A percentile compares a stretch with the other conserved stretches of the same genome.
Evolutionary conservation across 768 basidiomycete species (phyloP).

Genomic region (Cubamyces lactineus): DNA sequence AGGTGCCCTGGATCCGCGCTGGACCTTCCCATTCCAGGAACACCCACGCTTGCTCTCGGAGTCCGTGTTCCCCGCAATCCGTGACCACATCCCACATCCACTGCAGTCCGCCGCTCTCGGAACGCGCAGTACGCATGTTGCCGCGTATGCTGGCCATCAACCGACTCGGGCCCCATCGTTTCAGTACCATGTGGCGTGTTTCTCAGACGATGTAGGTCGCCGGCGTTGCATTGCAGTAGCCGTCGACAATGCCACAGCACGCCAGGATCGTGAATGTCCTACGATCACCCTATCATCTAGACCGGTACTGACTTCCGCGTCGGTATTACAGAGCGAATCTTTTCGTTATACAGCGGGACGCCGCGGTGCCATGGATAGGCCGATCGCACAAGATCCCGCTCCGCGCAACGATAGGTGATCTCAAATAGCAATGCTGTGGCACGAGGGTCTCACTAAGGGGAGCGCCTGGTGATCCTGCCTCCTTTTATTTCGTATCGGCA

Average conservation of each 20-base stretch:
- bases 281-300: no score
- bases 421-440: conserved; percentile 1
- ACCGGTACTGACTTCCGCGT: no score
- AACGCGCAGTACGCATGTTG: background rate
- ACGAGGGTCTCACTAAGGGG: conserved; percentile 1
- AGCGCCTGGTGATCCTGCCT: background rate
- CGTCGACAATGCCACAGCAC: no score
- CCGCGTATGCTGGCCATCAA: no score
- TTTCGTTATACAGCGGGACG: background rate
- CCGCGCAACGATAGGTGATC: background rate
- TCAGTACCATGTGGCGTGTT: background rate
- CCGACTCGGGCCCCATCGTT: no score
- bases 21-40: background rate
- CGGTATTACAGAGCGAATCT: no score
- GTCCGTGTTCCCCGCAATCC: background rate
- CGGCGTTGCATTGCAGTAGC: no score
- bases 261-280: no score
- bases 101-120: no score
- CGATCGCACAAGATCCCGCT: background rate
- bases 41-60: no score
- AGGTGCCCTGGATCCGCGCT: background rate
- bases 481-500: background rate
- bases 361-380: background rate
- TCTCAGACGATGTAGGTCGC: background rate
- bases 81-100: background rate